Percentiles rank a stretch among this genome's conserved stretches.
Conservation (phyloP, 2,329 filamentous ascomycete species). For the Pestalotiopsis sp. region DNA sequence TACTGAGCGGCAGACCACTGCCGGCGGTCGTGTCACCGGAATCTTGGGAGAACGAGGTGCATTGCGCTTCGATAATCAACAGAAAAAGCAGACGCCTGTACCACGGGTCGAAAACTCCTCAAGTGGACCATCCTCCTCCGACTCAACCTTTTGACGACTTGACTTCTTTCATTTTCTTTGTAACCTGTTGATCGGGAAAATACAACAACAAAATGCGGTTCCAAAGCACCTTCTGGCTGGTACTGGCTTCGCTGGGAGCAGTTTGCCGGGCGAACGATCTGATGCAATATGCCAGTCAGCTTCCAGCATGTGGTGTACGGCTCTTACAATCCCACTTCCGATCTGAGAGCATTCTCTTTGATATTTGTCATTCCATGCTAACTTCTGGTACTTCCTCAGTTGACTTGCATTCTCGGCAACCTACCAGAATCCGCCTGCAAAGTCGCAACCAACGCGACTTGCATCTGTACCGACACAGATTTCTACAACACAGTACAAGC, state of each 20-base stretch:
- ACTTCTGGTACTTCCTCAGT: constrained; percentile 15
- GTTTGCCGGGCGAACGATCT: constrained; percentile 14
- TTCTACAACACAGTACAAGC: constrained; percentile 20
- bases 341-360: neutral
- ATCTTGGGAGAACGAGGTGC: too few species aligned
- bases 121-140: neutral
- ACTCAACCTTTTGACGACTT: neutral
- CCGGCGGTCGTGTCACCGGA: too few species aligned
- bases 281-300: constrained; percentile 17
- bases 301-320: constrained; percentile 25
- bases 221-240: neutral
- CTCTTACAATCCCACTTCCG: neutral
- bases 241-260: neutral
- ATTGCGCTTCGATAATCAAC: too few species aligned
- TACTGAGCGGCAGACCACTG: too few species aligned
- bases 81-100: neutral
- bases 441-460: constrained; percentile 26
- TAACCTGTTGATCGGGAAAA: neutral
- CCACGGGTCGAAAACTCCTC: neutral
- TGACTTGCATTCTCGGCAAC: constrained; percentile 23
- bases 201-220: constrained; percentile 3
- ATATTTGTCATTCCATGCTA: neutral
- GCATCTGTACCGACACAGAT: constrained; percentile 28
- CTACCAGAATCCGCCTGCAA: constrained; percentile 27
- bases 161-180: neutral